phyloP scores from a whole-genome alignment of 2,329 filamentous ascomycete species.

The Paramyrothecium roridum region DNA sequence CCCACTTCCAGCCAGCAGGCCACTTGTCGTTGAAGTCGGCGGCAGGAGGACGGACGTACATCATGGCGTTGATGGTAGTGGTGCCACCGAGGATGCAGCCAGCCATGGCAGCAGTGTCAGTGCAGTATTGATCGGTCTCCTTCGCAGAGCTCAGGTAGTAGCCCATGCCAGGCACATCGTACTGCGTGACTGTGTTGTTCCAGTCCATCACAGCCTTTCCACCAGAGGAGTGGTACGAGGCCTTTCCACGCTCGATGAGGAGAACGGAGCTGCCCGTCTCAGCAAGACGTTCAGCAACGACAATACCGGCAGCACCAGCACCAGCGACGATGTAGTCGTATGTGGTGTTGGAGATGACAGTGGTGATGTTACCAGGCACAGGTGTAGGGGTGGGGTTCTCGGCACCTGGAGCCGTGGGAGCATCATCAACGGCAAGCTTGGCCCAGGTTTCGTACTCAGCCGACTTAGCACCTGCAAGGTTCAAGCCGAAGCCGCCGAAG shows the following conservation, averaged over 20 bases:
- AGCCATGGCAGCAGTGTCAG: conserved; percentile 22
- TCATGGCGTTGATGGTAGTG: conserved; percentile 63
- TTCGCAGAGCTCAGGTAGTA: conserved; percentile 61
- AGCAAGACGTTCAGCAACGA: conserved; percentile 41
- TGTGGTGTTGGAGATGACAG: conserved; percentile 6
- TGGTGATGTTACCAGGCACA: conserved; percentile 7
- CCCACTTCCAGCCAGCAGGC: conserved; percentile 65
- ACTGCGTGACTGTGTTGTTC: conserved; percentile 62
- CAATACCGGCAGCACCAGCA: conserved; percentile 16
- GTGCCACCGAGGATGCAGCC: conserved; percentile 66
- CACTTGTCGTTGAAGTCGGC: conserved; percentile 71
- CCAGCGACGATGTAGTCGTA: conserved; percentile 18
- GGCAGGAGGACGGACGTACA: conserved; percentile 61
- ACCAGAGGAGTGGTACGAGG: conserved; percentile 61
- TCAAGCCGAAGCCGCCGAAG: conserved; percentile 42
- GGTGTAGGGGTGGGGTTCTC: conserved; percentile 8
- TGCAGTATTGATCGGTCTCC: conserved; percentile 26
- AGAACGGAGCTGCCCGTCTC: conserved; percentile 62
- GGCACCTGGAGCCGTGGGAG: conserved; percentile 20
- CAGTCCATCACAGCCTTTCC: conserved; percentile 59
- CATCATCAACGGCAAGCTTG: conserved; percentile 38
- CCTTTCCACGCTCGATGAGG: conserved; percentile 55
- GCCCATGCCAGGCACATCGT: conserved; percentile 67
- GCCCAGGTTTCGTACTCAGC: conserved; percentile 39
- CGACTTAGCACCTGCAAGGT: conserved; percentile 31